A percentile compares a stretch with the other conserved stretches of the same genome.
These are phyloP conservation scores for Hericium coralloides DNA, from an alignment of 768 basidiomycete genomes.

Conservation along the genomic window DNA sequence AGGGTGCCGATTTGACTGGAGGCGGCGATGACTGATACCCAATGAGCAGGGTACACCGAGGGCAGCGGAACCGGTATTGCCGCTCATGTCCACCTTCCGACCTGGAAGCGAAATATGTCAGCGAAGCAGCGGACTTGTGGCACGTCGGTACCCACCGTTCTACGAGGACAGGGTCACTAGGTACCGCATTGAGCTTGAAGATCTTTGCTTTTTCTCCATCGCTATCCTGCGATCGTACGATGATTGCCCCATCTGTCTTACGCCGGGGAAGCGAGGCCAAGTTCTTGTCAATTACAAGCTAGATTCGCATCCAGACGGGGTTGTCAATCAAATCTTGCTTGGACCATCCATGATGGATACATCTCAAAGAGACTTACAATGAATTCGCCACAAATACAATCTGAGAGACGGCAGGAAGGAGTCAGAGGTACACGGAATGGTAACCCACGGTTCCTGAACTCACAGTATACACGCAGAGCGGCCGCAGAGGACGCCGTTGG, in stretches of 20 bases:
- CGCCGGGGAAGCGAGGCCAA: constrained; percentile 60
- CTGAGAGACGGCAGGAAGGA: constrained; percentile 26
- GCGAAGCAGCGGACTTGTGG: constrained; percentile 17
- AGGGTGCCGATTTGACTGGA: constrained; percentile 68
- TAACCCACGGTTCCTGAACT: constrained; percentile 15
- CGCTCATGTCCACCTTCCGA: constrained; percentile 56
- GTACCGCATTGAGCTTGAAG: constrained; percentile 80
- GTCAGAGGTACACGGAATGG: neutral
- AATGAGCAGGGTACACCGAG: constrained; percentile 56
- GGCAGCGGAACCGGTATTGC: constrained; percentile 65
- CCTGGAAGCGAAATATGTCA: constrained; percentile 25
- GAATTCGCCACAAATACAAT: constrained; percentile 85
- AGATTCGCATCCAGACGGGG: neutral
- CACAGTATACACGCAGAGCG: constrained; percentile 76
- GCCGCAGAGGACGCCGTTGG: constrained; percentile 75
- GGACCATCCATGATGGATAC: neutral
- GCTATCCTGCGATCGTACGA: constrained; percentile 67
- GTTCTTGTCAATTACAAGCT: constrained; percentile 80
- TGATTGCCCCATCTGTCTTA: constrained; percentile 70
- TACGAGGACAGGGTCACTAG: constrained; percentile 61
- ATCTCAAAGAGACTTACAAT: constrained; percentile 40
- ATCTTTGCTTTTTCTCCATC: constrained; percentile 49
- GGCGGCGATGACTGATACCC: constrained; percentile 75
- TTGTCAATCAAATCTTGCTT: too few relatives aligned
- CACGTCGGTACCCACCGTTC: constrained; percentile 55